Base-by-base conservation (phyloP, 106 monocot genomes). In the Dendrobium catenatum region DNA sequence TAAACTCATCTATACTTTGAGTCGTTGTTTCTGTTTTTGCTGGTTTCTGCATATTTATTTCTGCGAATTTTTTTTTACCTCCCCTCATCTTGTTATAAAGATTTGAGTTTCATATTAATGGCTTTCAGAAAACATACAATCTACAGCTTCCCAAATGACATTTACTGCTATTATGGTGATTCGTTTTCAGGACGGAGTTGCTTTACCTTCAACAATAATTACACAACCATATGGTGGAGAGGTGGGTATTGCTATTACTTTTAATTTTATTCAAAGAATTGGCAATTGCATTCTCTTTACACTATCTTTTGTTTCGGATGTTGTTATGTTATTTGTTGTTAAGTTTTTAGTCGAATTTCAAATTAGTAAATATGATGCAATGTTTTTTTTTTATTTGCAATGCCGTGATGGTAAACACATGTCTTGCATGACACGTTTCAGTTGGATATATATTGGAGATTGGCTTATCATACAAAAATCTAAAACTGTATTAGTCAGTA, bases 151-250 rank as follows among this genome's bases (percentile, higher is more conserved):
- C 37, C 43, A 70, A 27, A 74, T 74, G 74, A 74, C 19, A 74
- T 42, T 56, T 68, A n/a, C 13, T 16, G 5, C 40, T 61, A 47
- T 6, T n/a, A 16, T 77, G 40, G 47, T 41, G 76, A 24, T 73
- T 26, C 46, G 31, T 84, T 4, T 85, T 64, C 88, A 99, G 98
- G 98, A 99, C 84, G 98, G 98, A 64, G 98, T 91, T 41, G 98
- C 94, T 88, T 86, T 95, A 80, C 98, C 98, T 81, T 85, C 88
- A 79, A 99, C 98, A 80, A 83, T 83, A 58, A 54, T 99, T 61
- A 95, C 88, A n/a, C 77, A 95, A 79, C 90, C 98, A 42, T 99
- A 91, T 88, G 98, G 98, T 81, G 98, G 98, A 86, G 95, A 95
- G 85, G 98, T 99, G 84, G 79, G 81, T n/a, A 8, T 85, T 37